Evolutionary conservation across 139 green algal genomes (phyloP).

Genomic region (Chlorokybus atmophyticus): DNA sequence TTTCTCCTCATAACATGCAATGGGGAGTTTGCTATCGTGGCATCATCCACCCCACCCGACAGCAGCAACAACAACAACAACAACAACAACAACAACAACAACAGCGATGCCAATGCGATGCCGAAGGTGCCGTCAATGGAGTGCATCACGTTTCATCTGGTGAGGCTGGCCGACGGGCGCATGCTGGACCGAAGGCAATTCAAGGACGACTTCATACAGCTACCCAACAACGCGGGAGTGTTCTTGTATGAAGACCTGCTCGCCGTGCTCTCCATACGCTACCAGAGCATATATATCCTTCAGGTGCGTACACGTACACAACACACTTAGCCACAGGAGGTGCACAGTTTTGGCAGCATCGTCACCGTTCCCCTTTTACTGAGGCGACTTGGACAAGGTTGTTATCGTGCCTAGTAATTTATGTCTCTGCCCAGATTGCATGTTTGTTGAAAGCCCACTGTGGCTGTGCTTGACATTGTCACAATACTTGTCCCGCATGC

Average conservation of each 20-base stretch:
- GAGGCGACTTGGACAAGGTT: too few relatives aligned
- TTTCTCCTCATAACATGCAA: conserved; percentile 18
- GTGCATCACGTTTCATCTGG: conserved; percentile 24
- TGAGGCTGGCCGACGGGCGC: conserved; percentile 1
- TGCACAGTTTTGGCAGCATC: too few relatives aligned
- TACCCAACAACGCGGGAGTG: conserved; percentile 28
- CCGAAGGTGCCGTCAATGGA: conserved; percentile 16
- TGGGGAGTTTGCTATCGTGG: conserved; percentile 10
- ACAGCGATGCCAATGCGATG: not conserved
- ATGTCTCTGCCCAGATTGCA: too few relatives aligned
- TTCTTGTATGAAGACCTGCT: conserved; percentile 32
- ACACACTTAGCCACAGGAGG: too few relatives aligned
- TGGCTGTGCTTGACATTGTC: too few relatives aligned
- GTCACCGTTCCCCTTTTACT: too few relatives aligned
- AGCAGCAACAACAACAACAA: too few relatives aligned
- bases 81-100: too few relatives aligned
- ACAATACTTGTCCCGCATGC: too few relatives aligned
- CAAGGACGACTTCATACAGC: conserved; percentile 36
- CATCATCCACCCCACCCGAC: conserved; percentile 4
- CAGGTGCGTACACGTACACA: conserved; percentile 15
- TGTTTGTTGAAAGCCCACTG: too few relatives aligned
- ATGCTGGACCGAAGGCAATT: too few relatives aligned
- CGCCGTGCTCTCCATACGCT: conserved; percentile 26
- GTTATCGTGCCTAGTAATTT: too few relatives aligned
- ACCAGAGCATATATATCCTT: conserved; percentile 26